Percentiles rank a stretch among this genome's conserved stretches.
Conservation (phyloP, 1,139 yeast genomes). For the Pichia sp. region DNA sequence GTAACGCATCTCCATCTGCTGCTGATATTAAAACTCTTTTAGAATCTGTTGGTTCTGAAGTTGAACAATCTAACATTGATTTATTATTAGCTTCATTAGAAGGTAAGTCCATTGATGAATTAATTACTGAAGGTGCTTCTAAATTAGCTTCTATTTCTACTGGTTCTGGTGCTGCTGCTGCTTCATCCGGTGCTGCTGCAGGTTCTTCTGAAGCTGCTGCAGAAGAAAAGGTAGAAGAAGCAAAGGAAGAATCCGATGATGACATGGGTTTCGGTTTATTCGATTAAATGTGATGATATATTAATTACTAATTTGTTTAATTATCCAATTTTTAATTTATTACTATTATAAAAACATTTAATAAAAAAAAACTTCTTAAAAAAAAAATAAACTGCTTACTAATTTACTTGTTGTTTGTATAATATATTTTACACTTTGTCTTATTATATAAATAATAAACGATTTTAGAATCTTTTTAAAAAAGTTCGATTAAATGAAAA, state of each 20-base stretch:
- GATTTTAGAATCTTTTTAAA: background rate
- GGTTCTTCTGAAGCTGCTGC: conserved; percentile 65
- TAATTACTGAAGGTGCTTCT: conserved; percentile 92
- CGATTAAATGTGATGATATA: conserved; percentile 24
- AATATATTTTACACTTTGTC: background rate
- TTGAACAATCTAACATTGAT: conserved; percentile 82
- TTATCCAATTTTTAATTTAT: background rate
- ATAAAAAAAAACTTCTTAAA: background rate
- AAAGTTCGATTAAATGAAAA: background rate
- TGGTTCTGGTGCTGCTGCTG: conserved; percentile 90
- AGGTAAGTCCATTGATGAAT: conserved; percentile 89
- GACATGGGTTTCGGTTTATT: conserved; percentile 36
- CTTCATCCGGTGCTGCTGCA: conserved; percentile 61
- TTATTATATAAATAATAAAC: background rate
- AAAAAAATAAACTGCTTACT: background rate
- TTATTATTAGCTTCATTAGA: conserved; percentile 84
- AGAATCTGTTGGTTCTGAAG: conserved; percentile 93
- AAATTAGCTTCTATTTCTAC: conserved; percentile 97
- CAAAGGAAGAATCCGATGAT: conserved; percentile 43
- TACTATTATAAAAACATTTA: background rate
- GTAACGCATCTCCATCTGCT: conserved; percentile 78
- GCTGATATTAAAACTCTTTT: conserved; percentile 84
- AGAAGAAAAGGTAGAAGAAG: conserved; percentile 64
- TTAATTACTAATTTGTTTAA: background rate
- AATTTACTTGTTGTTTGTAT: background rate